phyloP scores from a whole-genome alignment of 75 land plant species.

The Adiantum capillusveneris region DNA sequence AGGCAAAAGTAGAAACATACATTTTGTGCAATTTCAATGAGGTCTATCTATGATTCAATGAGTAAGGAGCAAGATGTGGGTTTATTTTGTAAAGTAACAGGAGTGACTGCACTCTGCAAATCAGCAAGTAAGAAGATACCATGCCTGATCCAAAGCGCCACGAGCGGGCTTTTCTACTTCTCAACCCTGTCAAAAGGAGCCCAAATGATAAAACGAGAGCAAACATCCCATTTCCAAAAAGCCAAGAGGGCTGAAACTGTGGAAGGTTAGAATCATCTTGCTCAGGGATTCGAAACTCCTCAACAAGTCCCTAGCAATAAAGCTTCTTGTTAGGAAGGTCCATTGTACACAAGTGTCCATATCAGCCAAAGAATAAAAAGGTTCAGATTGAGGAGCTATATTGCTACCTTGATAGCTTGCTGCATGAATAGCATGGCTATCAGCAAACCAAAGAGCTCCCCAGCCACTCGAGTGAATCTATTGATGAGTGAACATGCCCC shows the following conservation, averaged over 20 bases:
- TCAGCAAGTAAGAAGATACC: too few species aligned
- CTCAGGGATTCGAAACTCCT: constrained; percentile 48
- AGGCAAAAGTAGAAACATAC: too few species aligned
- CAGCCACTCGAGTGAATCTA: constrained; percentile 83
- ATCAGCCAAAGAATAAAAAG: too few species aligned
- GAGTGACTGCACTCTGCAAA: too few species aligned
- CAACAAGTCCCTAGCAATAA: constrained; percentile 60
- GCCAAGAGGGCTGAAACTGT: constrained; percentile 53
- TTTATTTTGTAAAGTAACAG: too few species aligned
- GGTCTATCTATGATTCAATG: too few species aligned
- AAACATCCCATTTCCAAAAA: constrained; percentile 90
- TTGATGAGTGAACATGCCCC: constrained; percentile 80
- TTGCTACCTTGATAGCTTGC: constrained; percentile 85
- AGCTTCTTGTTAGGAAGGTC: too few species aligned
- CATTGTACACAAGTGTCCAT: too few species aligned
- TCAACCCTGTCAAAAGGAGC: constrained; percentile 64
- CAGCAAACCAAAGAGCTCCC: constrained; percentile 80
- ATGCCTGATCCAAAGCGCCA: constrained; percentile 91
- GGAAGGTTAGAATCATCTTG: constrained; percentile 20
- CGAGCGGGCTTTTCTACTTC: constrained; percentile 71
- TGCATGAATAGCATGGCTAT: constrained; percentile 85
- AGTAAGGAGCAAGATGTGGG: too few species aligned
- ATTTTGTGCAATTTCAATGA: too few species aligned
- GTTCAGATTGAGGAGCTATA: too few species aligned
- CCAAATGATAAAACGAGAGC: constrained; percentile 85